phyloP scores from a whole-genome alignment of 192 early-diverging fungal species.

The Coemansia reversa region DNA sequence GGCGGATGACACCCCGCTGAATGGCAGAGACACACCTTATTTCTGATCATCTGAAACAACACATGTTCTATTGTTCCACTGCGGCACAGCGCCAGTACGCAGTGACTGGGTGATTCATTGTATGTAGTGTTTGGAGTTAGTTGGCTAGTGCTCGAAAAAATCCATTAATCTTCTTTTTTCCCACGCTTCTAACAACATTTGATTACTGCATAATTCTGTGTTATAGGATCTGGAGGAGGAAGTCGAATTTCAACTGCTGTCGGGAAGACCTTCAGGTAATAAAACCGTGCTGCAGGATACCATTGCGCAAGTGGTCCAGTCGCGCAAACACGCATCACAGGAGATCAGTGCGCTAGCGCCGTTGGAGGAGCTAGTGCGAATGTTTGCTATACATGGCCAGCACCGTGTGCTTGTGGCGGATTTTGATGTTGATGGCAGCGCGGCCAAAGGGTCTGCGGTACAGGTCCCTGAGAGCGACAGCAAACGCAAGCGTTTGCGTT shows the following conservation, averaged over 20 bases:
- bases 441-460: background rate
- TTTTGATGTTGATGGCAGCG: background rate
- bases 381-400: conserved; percentile 37
- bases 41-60: too few species aligned
- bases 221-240: conserved; percentile 40
- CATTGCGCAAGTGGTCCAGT: conserved; percentile 35
- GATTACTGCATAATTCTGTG: background rate
- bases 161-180: background rate
- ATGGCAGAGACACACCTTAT: too few species aligned
- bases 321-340: conserved; percentile 45
- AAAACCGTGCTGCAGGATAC: conserved; percentile 33
- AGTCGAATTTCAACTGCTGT: conserved; percentile 43
- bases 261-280: conserved; percentile 36
- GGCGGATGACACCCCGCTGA: too few species aligned
- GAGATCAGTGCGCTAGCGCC: conserved; percentile 32
- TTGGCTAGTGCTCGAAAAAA: too few species aligned
- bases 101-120: too few species aligned
- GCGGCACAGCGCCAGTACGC: too few species aligned
- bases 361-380: conserved; percentile 34
- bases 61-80: too few species aligned
- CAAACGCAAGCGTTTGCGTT: conserved; percentile 21
- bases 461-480: conserved; percentile 18
- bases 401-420: conserved; percentile 44
- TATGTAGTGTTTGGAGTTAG: too few species aligned
- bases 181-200: background rate